Percentiles rank a stretch among this genome's conserved stretches.
phyloP scores from a whole-genome alignment of 2,329 filamentous ascomycete genomes.

The Mycogone perniciosa region DNA sequence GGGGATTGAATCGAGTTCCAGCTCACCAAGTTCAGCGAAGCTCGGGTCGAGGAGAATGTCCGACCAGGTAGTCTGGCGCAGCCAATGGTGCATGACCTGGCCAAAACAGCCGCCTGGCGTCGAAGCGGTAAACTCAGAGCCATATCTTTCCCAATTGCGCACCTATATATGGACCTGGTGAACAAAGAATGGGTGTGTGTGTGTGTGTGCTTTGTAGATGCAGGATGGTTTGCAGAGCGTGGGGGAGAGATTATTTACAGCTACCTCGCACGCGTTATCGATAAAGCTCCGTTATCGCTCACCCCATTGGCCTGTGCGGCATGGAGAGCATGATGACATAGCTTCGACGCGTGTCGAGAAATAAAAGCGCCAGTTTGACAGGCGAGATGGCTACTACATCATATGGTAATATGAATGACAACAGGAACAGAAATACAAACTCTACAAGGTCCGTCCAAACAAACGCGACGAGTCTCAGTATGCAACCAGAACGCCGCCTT shows the following conservation, averaged over 20 bases:
- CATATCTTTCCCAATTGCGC: slow-evolving; percentile 23
- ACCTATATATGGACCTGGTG: not conserved
- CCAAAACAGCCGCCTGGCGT: slow-evolving; percentile 30
- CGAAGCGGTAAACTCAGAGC: slow-evolving; percentile 34
- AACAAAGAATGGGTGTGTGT: not conserved
- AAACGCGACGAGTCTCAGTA: slow-evolving; percentile 20
- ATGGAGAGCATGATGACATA: too few species aligned
- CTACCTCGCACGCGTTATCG: slow-evolving; percentile 7
- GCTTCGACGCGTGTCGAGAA: not conserved
- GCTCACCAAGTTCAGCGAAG: slow-evolving; percentile 33
- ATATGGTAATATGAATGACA: slow-evolving; percentile 7
- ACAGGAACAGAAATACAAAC: slow-evolving; percentile 10
- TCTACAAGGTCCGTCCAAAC: slow-evolving; percentile 20
- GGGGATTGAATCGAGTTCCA: not conserved
- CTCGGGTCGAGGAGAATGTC: slow-evolving; percentile 29
- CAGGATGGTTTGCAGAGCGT: not conserved
- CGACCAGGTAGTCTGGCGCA: slow-evolving; percentile 25
- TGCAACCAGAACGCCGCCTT: slow-evolving; percentile 22
- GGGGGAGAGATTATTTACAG: slow-evolving; percentile 8
- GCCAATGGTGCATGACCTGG: slow-evolving; percentile 18
- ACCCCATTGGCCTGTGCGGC: not conserved
- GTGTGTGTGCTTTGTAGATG: not conserved
- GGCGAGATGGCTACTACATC: not conserved
- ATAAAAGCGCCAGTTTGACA: not conserved
- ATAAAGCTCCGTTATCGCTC: slow-evolving; percentile 15